These are phyloP conservation scores for Macrophomina tecta DNA, from an alignment of 2,329 filamentous ascomycete species.

Conservation along the genomic window DNA sequence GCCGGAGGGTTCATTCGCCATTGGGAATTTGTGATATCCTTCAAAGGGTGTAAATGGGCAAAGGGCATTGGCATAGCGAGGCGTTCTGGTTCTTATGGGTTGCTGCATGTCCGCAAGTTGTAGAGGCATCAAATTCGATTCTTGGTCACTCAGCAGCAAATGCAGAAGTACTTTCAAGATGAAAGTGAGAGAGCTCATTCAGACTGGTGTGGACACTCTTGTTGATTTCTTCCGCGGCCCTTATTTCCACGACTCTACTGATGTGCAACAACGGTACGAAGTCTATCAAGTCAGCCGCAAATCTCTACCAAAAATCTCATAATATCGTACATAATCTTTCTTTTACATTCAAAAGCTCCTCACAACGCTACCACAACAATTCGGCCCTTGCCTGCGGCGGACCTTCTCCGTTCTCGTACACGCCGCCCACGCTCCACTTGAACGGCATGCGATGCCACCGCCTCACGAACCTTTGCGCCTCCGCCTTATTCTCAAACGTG, in stretches of 20 bases:
- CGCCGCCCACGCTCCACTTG: neutral
- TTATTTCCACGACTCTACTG: neutral
- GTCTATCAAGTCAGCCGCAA: neutral
- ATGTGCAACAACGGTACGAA: neutral
- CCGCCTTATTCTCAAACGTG: conserved; percentile 60
- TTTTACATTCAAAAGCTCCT: neutral
- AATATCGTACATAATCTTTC: neutral
- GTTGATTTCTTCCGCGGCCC: no score
- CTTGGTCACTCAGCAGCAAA: no score
- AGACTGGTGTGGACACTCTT: no score
- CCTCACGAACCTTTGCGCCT: conserved; percentile 59
- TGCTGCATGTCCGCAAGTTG: no score
- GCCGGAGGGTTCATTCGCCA: no score
- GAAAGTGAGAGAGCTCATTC: no score
- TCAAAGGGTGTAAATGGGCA: neutral
- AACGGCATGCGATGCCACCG: conserved; percentile 57
- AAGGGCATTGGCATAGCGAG: conserved; percentile 10
- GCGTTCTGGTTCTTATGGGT: neutral
- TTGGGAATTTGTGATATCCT: neutral
- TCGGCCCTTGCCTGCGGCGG: conserved; percentile 13
- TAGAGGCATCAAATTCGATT: no score
- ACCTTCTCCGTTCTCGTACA: conserved; percentile 8
- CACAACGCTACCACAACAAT: conserved; percentile 15
- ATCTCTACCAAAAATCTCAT: neutral
- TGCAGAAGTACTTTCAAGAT: no score